phyloP scores from a whole-genome alignment of 768 basidiomycete genomes.

The Pleurotus salmoneostramineus region DNA sequence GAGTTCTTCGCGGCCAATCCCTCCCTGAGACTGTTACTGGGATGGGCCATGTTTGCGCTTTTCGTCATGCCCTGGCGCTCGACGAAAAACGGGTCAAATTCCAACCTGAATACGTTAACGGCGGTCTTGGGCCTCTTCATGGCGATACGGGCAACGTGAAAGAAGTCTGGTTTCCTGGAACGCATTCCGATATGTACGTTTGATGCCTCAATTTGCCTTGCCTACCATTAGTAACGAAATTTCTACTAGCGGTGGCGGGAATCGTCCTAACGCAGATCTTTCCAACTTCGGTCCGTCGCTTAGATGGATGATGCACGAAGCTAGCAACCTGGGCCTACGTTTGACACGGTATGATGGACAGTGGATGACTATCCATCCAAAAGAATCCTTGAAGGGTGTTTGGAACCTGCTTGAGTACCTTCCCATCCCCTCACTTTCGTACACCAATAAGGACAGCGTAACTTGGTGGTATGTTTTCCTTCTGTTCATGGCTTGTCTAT shows the following conservation, averaged over 20 bases:
- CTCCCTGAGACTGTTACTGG: conserved; percentile 21
- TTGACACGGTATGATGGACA: no score
- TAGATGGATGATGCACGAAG: conserved; percentile 7
- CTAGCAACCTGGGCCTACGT: background rate
- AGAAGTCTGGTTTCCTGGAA: conserved; percentile 40
- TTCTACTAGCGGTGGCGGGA: conserved; percentile 5
- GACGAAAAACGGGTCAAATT: conserved; percentile 43
- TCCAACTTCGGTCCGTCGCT: conserved; percentile 4
- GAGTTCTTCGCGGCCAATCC: conserved; percentile 22
- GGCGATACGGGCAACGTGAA: conserved; percentile 23
- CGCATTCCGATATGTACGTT: conserved; percentile 32
- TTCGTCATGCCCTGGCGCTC: conserved; percentile 41
- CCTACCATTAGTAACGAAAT: background rate
- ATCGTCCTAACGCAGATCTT: background rate
- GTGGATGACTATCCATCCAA: no score
- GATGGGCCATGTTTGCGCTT: conserved; percentile 26
- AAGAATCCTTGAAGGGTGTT: no score
- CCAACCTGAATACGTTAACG: conserved; percentile 33
- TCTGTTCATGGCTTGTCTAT: no score
- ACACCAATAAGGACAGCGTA: no score
- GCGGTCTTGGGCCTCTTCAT: conserved; percentile 11
- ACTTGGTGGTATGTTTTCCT: no score
- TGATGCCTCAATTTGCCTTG: background rate
- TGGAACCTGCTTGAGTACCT: no score
- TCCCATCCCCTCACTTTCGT: no score